phyloP scores from a whole-genome alignment of 176 grass and related monocot genomes.

The Poa pratensis region DNA sequence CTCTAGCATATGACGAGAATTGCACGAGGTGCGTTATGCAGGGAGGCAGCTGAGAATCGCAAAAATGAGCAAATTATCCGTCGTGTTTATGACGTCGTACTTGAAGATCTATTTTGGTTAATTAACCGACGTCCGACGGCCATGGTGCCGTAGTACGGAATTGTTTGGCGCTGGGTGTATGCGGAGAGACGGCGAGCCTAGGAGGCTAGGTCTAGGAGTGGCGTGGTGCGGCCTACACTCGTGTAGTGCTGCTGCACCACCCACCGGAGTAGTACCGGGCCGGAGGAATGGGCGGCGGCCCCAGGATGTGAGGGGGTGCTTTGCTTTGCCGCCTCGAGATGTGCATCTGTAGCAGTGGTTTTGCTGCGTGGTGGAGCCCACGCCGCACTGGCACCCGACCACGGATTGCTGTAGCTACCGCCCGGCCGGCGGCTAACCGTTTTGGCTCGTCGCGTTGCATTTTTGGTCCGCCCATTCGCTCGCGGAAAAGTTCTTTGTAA shows the following conservation, averaged over 20 bases:
- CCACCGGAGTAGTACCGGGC: background rate
- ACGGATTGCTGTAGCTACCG: background rate
- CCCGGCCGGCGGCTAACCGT: background rate
- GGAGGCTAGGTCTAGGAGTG: background rate
- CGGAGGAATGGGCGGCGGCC: constrained; percentile 20
- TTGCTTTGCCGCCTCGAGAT: constrained; percentile 42
- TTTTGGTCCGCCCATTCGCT: too few relatives aligned
- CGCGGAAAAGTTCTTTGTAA: too few relatives aligned
- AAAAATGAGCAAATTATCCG: background rate
- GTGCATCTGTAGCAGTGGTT: constrained; percentile 29
- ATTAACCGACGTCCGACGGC: too few relatives aligned
- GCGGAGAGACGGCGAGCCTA: background rate
- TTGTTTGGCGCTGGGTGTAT: background rate
- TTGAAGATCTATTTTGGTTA: too few relatives aligned
- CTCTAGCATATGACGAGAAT: background rate
- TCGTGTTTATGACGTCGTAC: too few relatives aligned
- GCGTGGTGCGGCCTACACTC: background rate
- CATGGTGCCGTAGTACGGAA: background rate
- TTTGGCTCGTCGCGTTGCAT: too few relatives aligned
- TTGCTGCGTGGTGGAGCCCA: constrained; percentile 28
- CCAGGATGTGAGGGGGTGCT: constrained; percentile 25
- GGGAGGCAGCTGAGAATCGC: background rate
- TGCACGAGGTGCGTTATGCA: background rate
- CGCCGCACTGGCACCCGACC: background rate
- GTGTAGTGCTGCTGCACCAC: background rate